Conservation (phyloP, 805 yeast genomes). For the Saturnispora saitoi region DNA sequence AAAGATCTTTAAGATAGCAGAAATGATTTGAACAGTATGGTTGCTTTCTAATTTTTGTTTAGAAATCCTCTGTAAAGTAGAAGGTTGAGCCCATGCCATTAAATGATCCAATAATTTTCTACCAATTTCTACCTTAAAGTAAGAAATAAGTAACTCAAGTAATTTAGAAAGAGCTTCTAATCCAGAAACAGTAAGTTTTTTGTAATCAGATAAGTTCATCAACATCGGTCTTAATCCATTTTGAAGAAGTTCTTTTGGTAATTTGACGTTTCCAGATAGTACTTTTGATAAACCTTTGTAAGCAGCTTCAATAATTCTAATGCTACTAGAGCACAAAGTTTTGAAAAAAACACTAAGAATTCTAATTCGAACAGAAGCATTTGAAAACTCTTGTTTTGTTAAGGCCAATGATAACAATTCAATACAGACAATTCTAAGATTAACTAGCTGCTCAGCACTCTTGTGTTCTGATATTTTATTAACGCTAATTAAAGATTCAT, state of each 20-base stretch:
- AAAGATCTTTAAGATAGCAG: constrained; percentile 84
- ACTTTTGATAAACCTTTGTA: constrained; percentile 80
- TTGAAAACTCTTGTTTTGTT: constrained; percentile 73
- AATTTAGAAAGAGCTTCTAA: constrained; percentile 84
- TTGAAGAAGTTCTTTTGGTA: constrained; percentile 93
- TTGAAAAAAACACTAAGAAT: constrained; percentile 92
- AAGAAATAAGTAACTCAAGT: constrained; percentile 77
- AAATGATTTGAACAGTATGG: constrained; percentile 76
- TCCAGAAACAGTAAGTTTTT: constrained; percentile 80
- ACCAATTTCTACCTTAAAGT: constrained; percentile 95
- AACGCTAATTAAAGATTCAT: constrained; percentile 84
- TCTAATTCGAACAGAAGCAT: constrained; percentile 61
- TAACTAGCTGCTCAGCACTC: constrained; percentile 81
- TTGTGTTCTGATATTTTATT: constrained; percentile 79
- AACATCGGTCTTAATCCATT: constrained; percentile 92
- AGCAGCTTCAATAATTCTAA: constrained; percentile 87
- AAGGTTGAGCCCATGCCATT: constrained; percentile 92
- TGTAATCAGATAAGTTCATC: constrained; percentile 90
- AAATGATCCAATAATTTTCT: constrained; percentile 85
- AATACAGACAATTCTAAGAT: constrained; percentile 84
- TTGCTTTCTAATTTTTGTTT: constrained; percentile 74
- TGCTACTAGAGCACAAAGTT: constrained; percentile 76
- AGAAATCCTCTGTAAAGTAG: constrained; percentile 64
- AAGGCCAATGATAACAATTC: constrained; percentile 73
- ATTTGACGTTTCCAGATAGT: constrained; percentile 72